Percentiles rank a stretch among this genome's conserved stretches.
phyloP scores from a whole-genome alignment of 805 yeast genomes.

The Yamadazyma akitaensis region DNA sequence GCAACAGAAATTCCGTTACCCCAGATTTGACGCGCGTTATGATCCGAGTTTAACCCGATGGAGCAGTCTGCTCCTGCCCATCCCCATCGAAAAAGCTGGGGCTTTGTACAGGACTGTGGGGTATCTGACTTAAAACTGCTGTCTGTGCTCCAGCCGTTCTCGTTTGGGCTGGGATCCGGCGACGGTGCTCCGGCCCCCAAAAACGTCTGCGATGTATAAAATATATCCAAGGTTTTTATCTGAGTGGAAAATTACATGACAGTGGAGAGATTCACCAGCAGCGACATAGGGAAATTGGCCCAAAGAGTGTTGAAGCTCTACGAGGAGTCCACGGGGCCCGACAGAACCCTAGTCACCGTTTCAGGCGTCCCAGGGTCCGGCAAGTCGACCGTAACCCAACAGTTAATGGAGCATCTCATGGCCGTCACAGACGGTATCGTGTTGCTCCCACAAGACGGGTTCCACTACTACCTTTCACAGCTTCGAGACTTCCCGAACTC shows the following conservation, averaged over 20 bases:
- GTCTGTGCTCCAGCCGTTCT: too few relatives aligned
- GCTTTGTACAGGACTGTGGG: too few relatives aligned
- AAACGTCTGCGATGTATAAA: too few relatives aligned
- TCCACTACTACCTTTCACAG: slow-evolving; percentile 31
- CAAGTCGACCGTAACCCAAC: slow-evolving; percentile 62
- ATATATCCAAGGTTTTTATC: not conserved
- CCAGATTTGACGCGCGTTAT: too few relatives aligned
- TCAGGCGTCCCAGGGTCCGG: slow-evolving; percentile 89
- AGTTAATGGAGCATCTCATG: slow-evolving; percentile 32
- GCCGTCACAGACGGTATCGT: slow-evolving; percentile 13
- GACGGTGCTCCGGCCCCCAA: too few relatives aligned
- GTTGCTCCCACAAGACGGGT: slow-evolving; percentile 41
- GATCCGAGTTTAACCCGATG: too few relatives aligned
- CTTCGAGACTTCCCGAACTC: slow-evolving; percentile 48
- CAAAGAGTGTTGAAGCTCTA: not conserved
- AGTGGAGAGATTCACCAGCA: slow-evolving; percentile 2
- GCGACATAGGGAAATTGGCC: slow-evolving; percentile 5
- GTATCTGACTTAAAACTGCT: too few relatives aligned
- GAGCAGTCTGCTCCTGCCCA: too few relatives aligned
- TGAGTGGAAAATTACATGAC: slow-evolving; percentile 1
- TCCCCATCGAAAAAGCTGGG: too few relatives aligned
- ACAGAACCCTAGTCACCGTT: slow-evolving; percentile 53
- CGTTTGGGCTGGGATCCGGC: too few relatives aligned
- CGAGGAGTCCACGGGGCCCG: not conserved
- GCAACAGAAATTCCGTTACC: too few relatives aligned